Conservation (phyloP, 2,329 filamentous ascomycete genomes). For the Neonectria sp. region DNA sequence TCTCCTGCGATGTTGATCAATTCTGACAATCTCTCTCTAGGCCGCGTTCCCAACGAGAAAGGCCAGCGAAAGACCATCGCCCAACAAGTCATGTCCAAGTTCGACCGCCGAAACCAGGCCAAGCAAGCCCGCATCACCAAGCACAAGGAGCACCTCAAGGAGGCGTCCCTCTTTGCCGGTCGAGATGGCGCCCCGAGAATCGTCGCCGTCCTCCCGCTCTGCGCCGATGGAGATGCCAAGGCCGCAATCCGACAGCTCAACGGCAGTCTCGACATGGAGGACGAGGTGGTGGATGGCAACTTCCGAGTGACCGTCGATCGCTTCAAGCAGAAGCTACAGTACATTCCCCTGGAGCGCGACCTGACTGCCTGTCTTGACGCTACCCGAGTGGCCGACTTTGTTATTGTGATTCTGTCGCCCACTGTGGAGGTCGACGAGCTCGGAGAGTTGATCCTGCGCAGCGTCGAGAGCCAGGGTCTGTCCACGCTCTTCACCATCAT, state of each 20-base stretch:
- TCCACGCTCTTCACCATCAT: constrained; percentile 92
- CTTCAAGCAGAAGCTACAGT: constrained; percentile 96
- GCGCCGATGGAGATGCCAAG: constrained; percentile 77
- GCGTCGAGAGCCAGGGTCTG: constrained; percentile 93
- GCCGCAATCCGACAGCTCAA: constrained; percentile 81
- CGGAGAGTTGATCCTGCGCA: constrained; percentile 87
- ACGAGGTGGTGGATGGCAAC: constrained; percentile 71
- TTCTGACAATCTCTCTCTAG: constrained; percentile 58
- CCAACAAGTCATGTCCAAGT: constrained; percentile 97
- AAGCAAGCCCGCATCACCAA: constrained; percentile 91
- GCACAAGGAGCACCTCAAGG: constrained; percentile 84
- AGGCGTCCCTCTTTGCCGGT: constrained; percentile 87
- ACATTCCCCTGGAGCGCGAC: constrained; percentile 81
- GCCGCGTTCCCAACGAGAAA: constrained; percentile 83
- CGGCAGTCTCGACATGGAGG: constrained; percentile 83
- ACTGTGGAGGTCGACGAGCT: constrained; percentile 86
- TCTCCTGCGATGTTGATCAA: not conserved
- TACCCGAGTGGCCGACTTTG: constrained; percentile 90
- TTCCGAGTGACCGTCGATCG: constrained; percentile 83
- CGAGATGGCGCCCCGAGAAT: constrained; percentile 89
- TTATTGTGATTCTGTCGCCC: constrained; percentile 87
- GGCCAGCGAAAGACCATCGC: constrained; percentile 89
- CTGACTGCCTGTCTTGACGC: constrained; percentile 86
- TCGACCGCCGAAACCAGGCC: constrained; percentile 94
- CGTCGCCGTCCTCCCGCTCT: constrained; percentile 89